phyloP scores from a whole-genome alignment of 2,329 filamentous ascomycete species.

The Trichoderma semiorbis region DNA sequence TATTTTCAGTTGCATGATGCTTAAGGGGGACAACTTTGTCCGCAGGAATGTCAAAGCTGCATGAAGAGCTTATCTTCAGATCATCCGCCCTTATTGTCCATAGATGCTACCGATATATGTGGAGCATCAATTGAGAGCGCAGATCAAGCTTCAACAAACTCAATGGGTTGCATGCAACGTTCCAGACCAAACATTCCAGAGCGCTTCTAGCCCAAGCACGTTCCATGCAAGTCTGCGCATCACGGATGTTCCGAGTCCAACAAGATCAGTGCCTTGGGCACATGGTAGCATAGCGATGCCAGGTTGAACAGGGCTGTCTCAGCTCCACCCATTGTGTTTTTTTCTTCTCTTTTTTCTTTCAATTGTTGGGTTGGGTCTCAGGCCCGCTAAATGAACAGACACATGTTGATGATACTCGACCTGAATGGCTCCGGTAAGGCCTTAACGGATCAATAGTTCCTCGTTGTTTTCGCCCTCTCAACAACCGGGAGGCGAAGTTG shows the following conservation, averaged over 20 bases:
- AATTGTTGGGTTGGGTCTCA: background rate
- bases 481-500: background rate
- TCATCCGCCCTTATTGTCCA: background rate
- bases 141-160: background rate
- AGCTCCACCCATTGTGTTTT: constrained; percentile 11
- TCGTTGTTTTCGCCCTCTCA: background rate
- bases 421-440: background rate
- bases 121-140: background rate
- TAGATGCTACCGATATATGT: background rate
- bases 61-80: background rate
- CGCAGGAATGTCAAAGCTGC: background rate
- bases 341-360: background rate
- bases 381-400: background rate
- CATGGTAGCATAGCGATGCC: background rate
- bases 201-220: background rate
- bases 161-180: background rate
- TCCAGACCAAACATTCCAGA: constrained; percentile 3
- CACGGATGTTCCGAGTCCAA: background rate
- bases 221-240: background rate
- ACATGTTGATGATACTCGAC: background rate
- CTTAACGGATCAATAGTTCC: background rate
- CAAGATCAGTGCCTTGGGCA: background rate
- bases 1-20: background rate
- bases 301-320: background rate
- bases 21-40: background rate